Evolutionary conservation across 2,329 filamentous ascomycete genomes (phyloP), one percentile per base, ranked within the genome.

Genomic region (Curvularia hawaiiensis): DNA sequence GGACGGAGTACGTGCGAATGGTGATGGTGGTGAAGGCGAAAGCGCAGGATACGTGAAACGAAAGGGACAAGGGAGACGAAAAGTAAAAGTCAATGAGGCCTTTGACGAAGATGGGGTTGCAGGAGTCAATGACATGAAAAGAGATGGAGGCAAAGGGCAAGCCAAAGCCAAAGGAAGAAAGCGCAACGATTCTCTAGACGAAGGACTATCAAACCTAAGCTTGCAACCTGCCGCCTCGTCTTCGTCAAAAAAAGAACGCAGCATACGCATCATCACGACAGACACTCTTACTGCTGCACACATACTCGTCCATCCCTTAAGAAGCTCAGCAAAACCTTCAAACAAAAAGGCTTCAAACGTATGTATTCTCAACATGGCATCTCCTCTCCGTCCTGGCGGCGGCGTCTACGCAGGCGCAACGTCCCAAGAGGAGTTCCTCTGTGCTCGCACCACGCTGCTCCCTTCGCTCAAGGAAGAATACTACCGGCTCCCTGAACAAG

Each of bases 321-420:
- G 35, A 38, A 59, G 58, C 2, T 28, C 30, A 31, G 12, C 45
- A 2, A 58, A 62, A 33, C 20, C 50, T 16, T 40, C 46, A 4
- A 47, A 31, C 3, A 67, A 64, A 22, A 69, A 73, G 35, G 46
- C 70, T 11, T 63, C 67, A 1, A 81, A 81, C 38, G 78, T 85
- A 1, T 84, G 80, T 4, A 77, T 89, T 24, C 77, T 89, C 3
- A 88, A 87, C 70, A 88, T 88, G 85, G 85, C 85, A 0, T 88
- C 85, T 0, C 84, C 85, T 0, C 78, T 87, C 0, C 80, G 80
- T 0, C 84, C 86, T 0, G 87, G 87, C 12, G 86, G 86, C 8
- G 87, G 86, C 0, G 82, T 88, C 30, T 71, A 88, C 0, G 80
- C 80, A 14, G 87, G 87, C 20, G 84, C 85, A 0, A 83, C 82